phyloP scores from a whole-genome alignment of 495 filamentous ascomycete genomes.

The Xylaria curta region DNA sequence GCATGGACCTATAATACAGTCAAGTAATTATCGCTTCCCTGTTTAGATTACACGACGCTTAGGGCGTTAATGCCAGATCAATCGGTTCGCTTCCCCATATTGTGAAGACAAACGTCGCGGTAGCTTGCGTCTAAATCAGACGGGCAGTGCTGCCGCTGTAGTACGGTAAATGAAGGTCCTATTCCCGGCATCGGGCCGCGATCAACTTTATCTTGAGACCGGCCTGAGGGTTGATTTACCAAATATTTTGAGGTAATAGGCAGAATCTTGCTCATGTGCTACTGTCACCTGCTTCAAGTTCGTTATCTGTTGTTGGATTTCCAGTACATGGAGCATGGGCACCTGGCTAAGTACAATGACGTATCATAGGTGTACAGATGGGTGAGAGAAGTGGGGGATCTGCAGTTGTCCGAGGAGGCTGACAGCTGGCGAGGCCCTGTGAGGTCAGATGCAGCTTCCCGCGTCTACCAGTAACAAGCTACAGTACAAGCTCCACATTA shows the following conservation, averaged over 20 bases:
- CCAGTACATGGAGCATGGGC: not conserved
- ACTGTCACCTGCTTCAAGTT: not conserved
- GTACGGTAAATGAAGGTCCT: not conserved
- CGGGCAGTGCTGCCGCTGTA: not conserved
- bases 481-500: not conserved
- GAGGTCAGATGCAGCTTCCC: not conserved
- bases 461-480: not conserved
- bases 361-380: no score
- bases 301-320: not conserved
- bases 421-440: not conserved
- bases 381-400: not conserved
- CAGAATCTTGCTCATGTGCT: not conserved
- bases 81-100: not conserved
- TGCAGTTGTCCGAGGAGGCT: not conserved
- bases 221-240: not conserved
- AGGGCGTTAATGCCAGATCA: not conserved
- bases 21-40: not conserved
- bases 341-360: no score
- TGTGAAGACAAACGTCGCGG: not conserved
- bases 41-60: not conserved
- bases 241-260: not conserved
- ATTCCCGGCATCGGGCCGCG: not conserved
- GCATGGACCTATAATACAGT: conserved; percentile 5
- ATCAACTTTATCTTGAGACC: not conserved
- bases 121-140: not conserved